phyloP scores from a whole-genome alignment of 163 green algal genomes.

The Scenedesmus sp. region DNA sequence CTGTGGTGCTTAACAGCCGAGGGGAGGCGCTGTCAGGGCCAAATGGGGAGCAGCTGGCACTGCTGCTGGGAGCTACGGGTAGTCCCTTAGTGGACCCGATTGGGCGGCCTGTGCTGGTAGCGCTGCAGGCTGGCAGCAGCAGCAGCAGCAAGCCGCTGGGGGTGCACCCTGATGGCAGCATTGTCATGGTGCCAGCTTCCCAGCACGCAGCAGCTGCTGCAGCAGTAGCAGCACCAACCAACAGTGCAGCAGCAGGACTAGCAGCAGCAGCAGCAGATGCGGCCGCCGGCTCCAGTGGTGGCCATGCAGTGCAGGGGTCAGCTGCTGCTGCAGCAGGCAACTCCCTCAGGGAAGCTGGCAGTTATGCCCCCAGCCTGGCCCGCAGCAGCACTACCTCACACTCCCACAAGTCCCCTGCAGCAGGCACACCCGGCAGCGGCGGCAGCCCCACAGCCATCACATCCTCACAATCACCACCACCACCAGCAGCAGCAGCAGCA shows the following conservation, averaged over 20 bases:
- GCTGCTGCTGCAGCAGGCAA: not conserved
- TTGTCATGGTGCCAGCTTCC: conserved; percentile 11
- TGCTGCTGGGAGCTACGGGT: conserved; percentile 13
- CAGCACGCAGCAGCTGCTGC: not conserved
- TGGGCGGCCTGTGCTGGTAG: conserved; percentile 11
- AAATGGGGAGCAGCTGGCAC: not conserved
- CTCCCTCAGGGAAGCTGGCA: not conserved
- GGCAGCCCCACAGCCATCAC: not conserved
- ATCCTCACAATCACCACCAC: not conserved
- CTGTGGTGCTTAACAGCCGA: not conserved
- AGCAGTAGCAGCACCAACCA: not conserved
- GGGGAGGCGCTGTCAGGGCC: not conserved
- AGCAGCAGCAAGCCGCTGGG: not conserved
- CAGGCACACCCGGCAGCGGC: not conserved
- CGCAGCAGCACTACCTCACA: conserved; percentile 1
- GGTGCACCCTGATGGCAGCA: conserved; percentile 31
- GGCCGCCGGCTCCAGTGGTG: not conserved
- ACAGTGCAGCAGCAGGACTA: not conserved
- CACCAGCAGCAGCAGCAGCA: not conserved
- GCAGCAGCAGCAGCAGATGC: not conserved
- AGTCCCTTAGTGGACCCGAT: conserved; percentile 4
- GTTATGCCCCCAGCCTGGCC: conserved; percentile 21
- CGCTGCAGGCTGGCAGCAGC: not conserved
- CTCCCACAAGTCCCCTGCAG: not conserved
- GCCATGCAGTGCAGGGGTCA: not conserved